These are phyloP conservation scores for Agroathelia rolfsii DNA, from an alignment of 1,284 basidiomycete genomes.

Conservation along the genomic window DNA sequence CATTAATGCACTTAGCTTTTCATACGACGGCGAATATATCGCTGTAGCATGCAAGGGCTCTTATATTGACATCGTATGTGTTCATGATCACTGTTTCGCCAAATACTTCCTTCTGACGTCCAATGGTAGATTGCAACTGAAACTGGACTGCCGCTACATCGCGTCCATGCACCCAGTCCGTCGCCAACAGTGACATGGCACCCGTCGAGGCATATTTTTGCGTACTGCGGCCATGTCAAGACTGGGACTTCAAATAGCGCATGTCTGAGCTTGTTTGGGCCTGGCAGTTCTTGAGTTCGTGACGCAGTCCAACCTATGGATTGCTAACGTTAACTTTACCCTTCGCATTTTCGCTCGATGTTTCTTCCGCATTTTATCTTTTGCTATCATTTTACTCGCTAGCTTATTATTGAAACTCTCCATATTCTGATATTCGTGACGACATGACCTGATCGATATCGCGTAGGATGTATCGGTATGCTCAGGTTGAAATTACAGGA, in stretches of 20 bases:
- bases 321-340: no score
- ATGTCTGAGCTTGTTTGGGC: slow-evolving; percentile 60
- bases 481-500: no score
- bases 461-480: no score
- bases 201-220: slow-evolving; percentile 65
- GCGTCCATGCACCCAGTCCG: slow-evolving; percentile 53
- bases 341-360: no score
- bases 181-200: slow-evolving; percentile 70
- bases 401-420: no score
- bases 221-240: slow-evolving; percentile 68
- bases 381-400: no score
- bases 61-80: slow-evolving; percentile 65
- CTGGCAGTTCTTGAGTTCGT: no score
- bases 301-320: no score
- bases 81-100: slow-evolving; percentile 2
- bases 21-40: slow-evolving; percentile 69
- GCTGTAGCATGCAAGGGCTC: slow-evolving; percentile 62
- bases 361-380: no score
- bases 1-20: slow-evolving; percentile 71
- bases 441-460: no score
- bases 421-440: no score
- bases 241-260: slow-evolving; percentile 51
- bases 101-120: background rate
- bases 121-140: slow-evolving; percentile 58
- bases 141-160: slow-evolving; percentile 57